phyloP scores from a whole-genome alignment of 2,329 filamentous ascomycete genomes.

The Aspergillus ustus region DNA sequence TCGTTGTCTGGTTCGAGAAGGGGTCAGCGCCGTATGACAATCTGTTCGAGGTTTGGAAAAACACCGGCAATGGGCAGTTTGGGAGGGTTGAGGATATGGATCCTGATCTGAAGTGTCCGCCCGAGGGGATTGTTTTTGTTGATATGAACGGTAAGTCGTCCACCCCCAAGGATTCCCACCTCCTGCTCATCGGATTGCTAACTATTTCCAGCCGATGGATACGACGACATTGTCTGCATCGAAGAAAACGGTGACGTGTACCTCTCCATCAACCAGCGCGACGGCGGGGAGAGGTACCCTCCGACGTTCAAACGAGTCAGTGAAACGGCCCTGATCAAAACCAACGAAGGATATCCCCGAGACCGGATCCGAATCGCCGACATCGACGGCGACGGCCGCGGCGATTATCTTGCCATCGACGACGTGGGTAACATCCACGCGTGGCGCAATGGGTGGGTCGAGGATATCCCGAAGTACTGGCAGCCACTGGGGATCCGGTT shows the following conservation, averaged over 20 bases:
- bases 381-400: constrained; percentile 11
- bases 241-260: background rate
- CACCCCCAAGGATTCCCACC: too few relatives aligned
- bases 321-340: background rate
- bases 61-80: background rate
- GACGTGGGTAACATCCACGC: constrained; percentile 1
- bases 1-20: background rate
- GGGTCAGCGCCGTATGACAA: background rate
- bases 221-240: constrained; percentile 9
- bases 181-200: background rate
- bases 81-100: background rate
- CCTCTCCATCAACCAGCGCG: background rate
- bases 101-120: background rate
- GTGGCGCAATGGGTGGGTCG: constrained; percentile 39
- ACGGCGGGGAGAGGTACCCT: background rate
- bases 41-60: constrained; percentile 6
- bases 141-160: background rate
- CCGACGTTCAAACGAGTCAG: background rate
- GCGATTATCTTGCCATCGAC: constrained; percentile 6
- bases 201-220: background rate
- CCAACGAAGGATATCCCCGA: background rate
- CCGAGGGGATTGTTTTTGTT: background rate
- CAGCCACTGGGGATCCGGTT: constrained; percentile 36
- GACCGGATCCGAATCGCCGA: background rate
- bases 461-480: constrained; percentile 38